Conservation (phyloP, 768 basidiomycete genomes). For the Rhizopogon roseolus region DNA sequence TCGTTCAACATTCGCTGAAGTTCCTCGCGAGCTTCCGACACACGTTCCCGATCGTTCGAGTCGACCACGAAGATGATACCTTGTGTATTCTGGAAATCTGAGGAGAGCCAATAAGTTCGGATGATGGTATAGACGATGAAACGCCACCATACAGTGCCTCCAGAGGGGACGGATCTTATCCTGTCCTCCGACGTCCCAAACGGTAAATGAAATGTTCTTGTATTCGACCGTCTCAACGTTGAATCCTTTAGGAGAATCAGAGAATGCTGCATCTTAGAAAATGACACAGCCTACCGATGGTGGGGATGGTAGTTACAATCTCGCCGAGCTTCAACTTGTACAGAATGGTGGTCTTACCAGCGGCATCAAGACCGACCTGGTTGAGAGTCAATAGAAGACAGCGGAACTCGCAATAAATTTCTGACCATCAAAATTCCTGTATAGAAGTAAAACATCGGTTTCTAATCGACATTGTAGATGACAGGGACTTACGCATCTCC, state of each 20-base stretch:
- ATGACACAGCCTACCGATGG: slow-evolving; percentile 73
- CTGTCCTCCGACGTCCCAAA: slow-evolving; percentile 99
- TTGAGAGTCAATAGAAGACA: slow-evolving; percentile 5
- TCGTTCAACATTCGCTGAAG: slow-evolving; percentile 99
- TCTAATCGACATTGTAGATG: slow-evolving; percentile 10
- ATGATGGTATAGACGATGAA: slow-evolving; percentile 6
- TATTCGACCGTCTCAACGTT: slow-evolving; percentile 99
- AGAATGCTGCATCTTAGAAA: slow-evolving; percentile 1
- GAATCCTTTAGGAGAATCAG: slow-evolving; percentile 64
- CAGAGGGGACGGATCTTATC: slow-evolving; percentile 99
- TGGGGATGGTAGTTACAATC: slow-evolving; percentile 99
- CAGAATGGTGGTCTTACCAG: slow-evolving; percentile 97
- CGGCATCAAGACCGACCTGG: slow-evolving; percentile 98
- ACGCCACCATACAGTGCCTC: slow-evolving; percentile 91
- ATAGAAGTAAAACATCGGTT: slow-evolving; percentile 22
- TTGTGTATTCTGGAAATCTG: slow-evolving; percentile 99
- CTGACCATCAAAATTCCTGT: slow-evolving; percentile 93
- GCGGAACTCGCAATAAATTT: slow-evolving; percentile 16
- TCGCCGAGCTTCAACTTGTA: slow-evolving; percentile 99
- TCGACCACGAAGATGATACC: slow-evolving; percentile 99
- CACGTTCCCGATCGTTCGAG: slow-evolving; percentile 99
- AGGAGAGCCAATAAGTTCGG: slow-evolving; percentile 8
- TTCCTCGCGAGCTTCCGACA: slow-evolving; percentile 97
- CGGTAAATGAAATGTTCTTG: slow-evolving; percentile 99
- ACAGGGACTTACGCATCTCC: slow-evolving; percentile 88